Evolutionary conservation across 2,329 filamentous ascomycete genomes (phyloP).

Genomic region (Sclerotinia trifoliorum): DNA sequence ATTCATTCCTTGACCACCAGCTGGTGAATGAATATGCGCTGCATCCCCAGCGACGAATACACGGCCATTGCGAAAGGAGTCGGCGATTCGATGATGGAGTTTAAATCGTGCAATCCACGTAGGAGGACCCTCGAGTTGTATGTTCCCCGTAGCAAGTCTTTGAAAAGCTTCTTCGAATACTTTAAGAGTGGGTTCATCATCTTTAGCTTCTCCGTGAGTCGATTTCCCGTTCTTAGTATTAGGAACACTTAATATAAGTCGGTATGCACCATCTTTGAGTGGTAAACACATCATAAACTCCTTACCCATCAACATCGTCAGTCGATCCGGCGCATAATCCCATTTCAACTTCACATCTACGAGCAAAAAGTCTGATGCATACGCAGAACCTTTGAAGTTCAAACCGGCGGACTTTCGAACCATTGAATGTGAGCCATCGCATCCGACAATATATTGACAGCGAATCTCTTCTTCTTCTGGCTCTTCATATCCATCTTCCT

Average conservation of each 20-base stretch:
- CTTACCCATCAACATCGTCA: conserved; percentile 37
- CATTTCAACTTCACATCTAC: conserved; percentile 43
- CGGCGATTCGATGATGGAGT: conserved; percentile 46
- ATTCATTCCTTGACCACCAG: conserved; percentile 44
- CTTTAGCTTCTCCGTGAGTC: conserved; percentile 20
- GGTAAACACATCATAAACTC: conserved; percentile 44
- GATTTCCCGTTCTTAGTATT: conserved; percentile 21
- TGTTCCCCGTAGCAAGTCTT: conserved; percentile 35
- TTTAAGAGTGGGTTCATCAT: conserved; percentile 35
- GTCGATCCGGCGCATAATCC: conserved; percentile 16
- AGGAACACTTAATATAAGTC: conserved; percentile 35
- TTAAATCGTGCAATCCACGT: conserved; percentile 48
- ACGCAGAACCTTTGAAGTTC: conserved; percentile 45
- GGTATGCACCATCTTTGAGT: conserved; percentile 34
- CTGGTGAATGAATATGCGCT: conserved; percentile 42
- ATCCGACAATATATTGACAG: conserved; percentile 49
- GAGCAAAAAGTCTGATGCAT: conserved; percentile 47
- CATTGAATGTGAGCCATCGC: conserved; percentile 52
- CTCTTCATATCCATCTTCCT: conserved; percentile 29
- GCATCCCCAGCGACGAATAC: conserved; percentile 42
- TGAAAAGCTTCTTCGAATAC: conserved; percentile 40
- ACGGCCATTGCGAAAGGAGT: conserved; percentile 46
- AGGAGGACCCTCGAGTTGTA: conserved; percentile 34
- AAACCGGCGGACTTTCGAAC: conserved; percentile 46
- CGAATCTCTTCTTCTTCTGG: conserved; percentile 36